Base-by-base conservation (phyloP, 148 eudicot species). In the Amaranthus palmeri region DNA sequence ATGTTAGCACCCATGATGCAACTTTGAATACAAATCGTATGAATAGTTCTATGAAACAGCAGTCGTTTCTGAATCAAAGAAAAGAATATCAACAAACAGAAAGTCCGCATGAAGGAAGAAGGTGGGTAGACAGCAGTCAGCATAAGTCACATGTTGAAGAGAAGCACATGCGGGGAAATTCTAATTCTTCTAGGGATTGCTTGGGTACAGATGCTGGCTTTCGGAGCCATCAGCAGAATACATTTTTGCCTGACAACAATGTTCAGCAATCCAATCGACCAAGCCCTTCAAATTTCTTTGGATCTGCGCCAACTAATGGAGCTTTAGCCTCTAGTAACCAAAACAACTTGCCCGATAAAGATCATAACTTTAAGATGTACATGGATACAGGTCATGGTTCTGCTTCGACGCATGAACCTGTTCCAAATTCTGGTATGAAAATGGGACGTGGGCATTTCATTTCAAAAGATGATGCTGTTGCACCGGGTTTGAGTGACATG, bases 41-140 rank as follows among this genome's bases (percentile, higher is more conserved):
- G 40, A 76, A 57, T 74, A 68, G 11, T 65, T 69, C 74, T 62
- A 86, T 80, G 58, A 74, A 76, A 36, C 86, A 67, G 52, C 82
- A 80, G 72, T 57, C 82, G 10, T 67, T 74, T 54, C 65, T 76
- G 43, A 64, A 69, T 54, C 86, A 79, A 62, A 74, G 62, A 65
- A 81, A 74, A 58, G 80, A 74, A 25, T 71, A 65, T 66, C 43
- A 61, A 68, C 83, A 72, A 75, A 69, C 81, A 58, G 76, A 75
- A 74, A 84, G 63, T 45, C 85, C 82, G 40, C 88, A 80, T 52
- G 89, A 80, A 83, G 81, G 84, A 69, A 81, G 81, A 62, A 83
- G 83, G 71, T 88, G 88, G 93, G 72, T 82, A 62, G 86, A 85
- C 70, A 71, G 72, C 51, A 81, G 76, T 72, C 83, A 71, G 46